Base-by-base conservation (phyloP, 371 early-diverging fungal genomes). In the Apophysomyces ossiformis region DNA sequence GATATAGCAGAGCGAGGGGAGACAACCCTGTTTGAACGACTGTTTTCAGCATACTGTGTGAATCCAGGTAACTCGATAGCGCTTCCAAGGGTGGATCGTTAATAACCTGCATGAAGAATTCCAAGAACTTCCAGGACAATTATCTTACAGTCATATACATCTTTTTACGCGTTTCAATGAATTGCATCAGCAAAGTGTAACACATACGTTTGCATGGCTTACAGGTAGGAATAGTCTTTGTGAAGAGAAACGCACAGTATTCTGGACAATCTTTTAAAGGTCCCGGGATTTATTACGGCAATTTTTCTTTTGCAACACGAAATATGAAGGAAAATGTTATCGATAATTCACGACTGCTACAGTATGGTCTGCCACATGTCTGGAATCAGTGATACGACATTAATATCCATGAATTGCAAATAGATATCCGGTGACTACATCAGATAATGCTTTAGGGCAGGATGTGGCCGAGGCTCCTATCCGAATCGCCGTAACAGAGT, bases 271-370 rank as follows among this genome's bases (percentile, higher is more conserved):
- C 26, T 0, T 9, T 21, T 21, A 32, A 47, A 62, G 62, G 46
- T 73, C 83, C 90, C 45, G 96, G 96, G 54, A 83, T 96, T 11
- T 95, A 90, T 70, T 86, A 86, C 66, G 94, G 95, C 37, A 82
- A 85, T 16, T 77, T 96, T 7, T 85, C 84, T 5, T 90, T 90
- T 78, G 89, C 89, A 0, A 85, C 87, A 1, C 89, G 90, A 67
- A 82, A 82, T 47, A 50, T 79, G 15, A 89, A 91, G 6, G 95
- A 92, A 63, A 88, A 88, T 63, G 87, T 94, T 4, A 83, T 93
- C 11, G 88, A 88, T 37, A 86, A 87, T 57, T 86, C 94, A 0
- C 83, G 88, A 39, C 69, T 94, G 1, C 72, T 92, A 37, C 93
- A 94, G 65, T 95, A 50, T 50, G 54, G 54, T 50, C 54, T 21